Evolutionary conservation across 108 stramenopile species (phyloP), one percentile per base, ranked within the genome.

Genomic region (Chaetoceros tenuissimus): DNA sequence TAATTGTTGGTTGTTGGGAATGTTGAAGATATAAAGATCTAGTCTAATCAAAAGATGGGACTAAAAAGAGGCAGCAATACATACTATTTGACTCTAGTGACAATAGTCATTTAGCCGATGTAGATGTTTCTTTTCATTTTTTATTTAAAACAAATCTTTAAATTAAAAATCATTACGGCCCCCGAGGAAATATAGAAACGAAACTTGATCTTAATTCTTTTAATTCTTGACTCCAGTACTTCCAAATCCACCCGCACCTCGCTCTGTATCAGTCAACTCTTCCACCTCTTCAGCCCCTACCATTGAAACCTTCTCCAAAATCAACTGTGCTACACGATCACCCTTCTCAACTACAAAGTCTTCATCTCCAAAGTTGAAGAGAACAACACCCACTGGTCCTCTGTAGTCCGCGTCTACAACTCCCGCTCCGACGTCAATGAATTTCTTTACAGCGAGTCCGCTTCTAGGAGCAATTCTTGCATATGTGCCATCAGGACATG

Each of bases 251-350:
- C 89, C 92, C 7, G 59, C 88, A 30, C 96, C 96, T 3, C 96
- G 79, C 7, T 51, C 75, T 1, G 92, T 93, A 18, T 79, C 92
- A 47, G 71, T 67, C 28, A 97, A 53, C 30, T 87, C 94, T 40
- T 95, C 77, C 18, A 96, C 95, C 62, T 86, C 80, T 43, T 73
- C 73, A 10, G 92, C 75, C 0, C 66, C 60, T 0, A 77, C 89
- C 90, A 96, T 91, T 66, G 66, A 70, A 54, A 99, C 87, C 46
- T 83, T 57, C 68, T 99, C 98, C 40, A 99, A 64, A 54, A 99
- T 92, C n/a, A 99, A 77, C 72, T 99, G 98, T 2, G 98, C 98
- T 54, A 99, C 89, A 21, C 98, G 88, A 71, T 99, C 98, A n/a
- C 98, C 98, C 22, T 60, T 58, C 22, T 74, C 60, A 23, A 98